A percentile compares a stretch with the other conserved stretches of the same genome.
These are phyloP conservation scores for Wickerhamiella galacta DNA, from an alignment of 805 yeast genomes.

Conservation along the genomic window DNA sequence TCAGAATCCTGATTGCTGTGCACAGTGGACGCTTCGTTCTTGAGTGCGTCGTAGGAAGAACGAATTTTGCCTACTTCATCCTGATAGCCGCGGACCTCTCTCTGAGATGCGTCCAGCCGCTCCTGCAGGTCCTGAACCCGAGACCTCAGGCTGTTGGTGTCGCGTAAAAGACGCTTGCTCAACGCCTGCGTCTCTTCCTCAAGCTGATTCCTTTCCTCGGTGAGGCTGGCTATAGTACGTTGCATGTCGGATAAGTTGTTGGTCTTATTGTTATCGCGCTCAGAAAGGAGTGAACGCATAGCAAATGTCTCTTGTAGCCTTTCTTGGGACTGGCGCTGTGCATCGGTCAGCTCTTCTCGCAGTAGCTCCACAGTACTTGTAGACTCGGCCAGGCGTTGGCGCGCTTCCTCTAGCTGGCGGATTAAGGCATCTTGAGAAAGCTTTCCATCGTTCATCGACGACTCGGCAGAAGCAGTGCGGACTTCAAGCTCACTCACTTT, in stretches of 20 bases:
- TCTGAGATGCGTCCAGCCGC: conserved; percentile 7
- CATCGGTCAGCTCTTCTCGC: conserved; percentile 70
- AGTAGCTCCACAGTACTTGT: conserved; percentile 42
- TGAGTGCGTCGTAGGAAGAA: background rate
- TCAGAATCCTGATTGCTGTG: conserved; percentile 4
- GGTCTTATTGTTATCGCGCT: conserved; percentile 44
- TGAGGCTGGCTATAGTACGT: conserved; percentile 31
- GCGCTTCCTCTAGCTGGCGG: conserved; percentile 20
- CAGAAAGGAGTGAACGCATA: conserved; percentile 50
- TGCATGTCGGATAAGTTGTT: conserved; percentile 37
- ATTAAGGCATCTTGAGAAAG: conserved; percentile 11
- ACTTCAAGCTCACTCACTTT: conserved; percentile 8
- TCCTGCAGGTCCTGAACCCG: conserved; percentile 17
- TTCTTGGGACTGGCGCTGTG: conserved; percentile 57
- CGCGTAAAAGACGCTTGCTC: conserved; percentile 43
- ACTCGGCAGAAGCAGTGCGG: conserved; percentile 6
- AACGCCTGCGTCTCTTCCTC: conserved; percentile 36
- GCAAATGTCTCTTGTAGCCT: conserved; percentile 64
- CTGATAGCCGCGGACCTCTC: background rate
- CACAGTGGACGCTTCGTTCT: background rate
- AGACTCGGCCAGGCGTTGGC: conserved; percentile 50
- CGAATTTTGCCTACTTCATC: conserved; percentile 1
- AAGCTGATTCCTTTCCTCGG: conserved; percentile 45
- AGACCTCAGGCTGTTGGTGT: conserved; percentile 42
- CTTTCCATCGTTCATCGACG: conserved; percentile 4